phyloP scores from a whole-genome alignment of 371 early-diverging fungal genomes.

The Entomophthora muscae region DNA sequence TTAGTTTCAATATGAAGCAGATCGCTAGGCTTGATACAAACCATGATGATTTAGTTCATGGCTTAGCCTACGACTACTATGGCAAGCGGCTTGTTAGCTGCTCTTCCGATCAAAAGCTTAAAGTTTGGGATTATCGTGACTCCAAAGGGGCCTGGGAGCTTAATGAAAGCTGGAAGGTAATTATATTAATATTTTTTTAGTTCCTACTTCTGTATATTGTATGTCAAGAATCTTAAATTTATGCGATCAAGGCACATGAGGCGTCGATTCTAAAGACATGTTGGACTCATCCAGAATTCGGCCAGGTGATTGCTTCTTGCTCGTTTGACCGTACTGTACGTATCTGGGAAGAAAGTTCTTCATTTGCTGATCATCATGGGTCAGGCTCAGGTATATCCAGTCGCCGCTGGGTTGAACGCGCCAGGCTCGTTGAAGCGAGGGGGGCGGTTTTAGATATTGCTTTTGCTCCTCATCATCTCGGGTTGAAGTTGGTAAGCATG shows the following conservation, averaged over 20 bases:
- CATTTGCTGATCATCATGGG: not conserved
- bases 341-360: constrained; percentile 63
- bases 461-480: constrained; percentile 67
- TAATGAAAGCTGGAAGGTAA: constrained; percentile 68
- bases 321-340: constrained; percentile 78
- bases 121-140: constrained; percentile 77
- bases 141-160: constrained; percentile 49
- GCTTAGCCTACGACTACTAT: constrained; percentile 78
- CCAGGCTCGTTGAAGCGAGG: constrained; percentile 45
- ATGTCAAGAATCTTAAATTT: constrained; percentile 1
- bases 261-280: constrained; percentile 60
- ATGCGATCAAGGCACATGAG: constrained; percentile 50
- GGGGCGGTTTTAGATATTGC: constrained; percentile 71
- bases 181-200: not conserved
- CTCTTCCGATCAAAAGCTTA: constrained; percentile 80
- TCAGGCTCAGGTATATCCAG: not conserved
- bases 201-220: too few relatives aligned
- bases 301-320: constrained; percentile 78
- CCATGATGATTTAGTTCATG: constrained; percentile 90
- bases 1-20: not conserved
- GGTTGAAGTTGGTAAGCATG: constrained; percentile 41
- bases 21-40: not conserved
- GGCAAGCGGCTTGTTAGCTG: constrained; percentile 76
- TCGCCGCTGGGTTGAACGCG: constrained; percentile 38
- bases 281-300: constrained; percentile 91